Evolutionary conservation across 108 stramenopile species (phyloP).

Genomic region (Skeletonema marinoi): DNA sequence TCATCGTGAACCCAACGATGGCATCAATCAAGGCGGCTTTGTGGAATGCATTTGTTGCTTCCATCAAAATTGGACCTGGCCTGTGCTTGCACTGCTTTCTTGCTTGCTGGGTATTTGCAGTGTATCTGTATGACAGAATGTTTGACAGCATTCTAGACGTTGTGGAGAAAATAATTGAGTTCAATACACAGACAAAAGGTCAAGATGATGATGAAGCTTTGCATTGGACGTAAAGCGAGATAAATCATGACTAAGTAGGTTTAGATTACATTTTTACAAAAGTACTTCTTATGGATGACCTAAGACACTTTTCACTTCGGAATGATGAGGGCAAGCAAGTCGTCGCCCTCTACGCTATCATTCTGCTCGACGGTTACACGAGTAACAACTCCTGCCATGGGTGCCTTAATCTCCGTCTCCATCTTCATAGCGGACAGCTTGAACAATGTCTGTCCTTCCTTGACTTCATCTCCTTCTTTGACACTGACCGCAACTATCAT

Average conservation of each 20-base stretch:
- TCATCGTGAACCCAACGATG: constrained; percentile 79
- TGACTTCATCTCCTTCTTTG: constrained; percentile 57
- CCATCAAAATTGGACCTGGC: constrained; percentile 56
- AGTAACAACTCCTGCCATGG: constrained; percentile 53
- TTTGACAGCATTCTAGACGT: constrained; percentile 43
- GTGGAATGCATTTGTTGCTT: background rate
- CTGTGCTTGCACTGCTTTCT: constrained; percentile 31
- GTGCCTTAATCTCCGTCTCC: constrained; percentile 73
- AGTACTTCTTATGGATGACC: background rate
- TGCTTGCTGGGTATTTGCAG: constrained; percentile 14
- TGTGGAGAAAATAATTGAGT: constrained; percentile 31
- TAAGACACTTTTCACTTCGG: background rate
- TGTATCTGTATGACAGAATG: constrained; percentile 46
- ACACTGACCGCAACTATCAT: constrained; percentile 66
- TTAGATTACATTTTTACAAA: background rate
- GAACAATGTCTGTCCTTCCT: constrained; percentile 64
- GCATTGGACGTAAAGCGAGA: background rate
- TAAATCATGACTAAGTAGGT: background rate
- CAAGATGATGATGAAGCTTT: background rate
- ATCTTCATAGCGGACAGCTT: constrained; percentile 88
- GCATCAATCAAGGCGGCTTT: constrained; percentile 34
- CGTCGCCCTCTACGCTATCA: constrained; percentile 66
- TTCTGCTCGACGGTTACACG: constrained; percentile 46
- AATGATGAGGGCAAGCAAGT: constrained; percentile 30
- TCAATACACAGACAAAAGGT: background rate